These are phyloP conservation scores for Collariella sp. DNA, from an alignment of 495 filamentous ascomycete species.

Conservation along the genomic window DNA sequence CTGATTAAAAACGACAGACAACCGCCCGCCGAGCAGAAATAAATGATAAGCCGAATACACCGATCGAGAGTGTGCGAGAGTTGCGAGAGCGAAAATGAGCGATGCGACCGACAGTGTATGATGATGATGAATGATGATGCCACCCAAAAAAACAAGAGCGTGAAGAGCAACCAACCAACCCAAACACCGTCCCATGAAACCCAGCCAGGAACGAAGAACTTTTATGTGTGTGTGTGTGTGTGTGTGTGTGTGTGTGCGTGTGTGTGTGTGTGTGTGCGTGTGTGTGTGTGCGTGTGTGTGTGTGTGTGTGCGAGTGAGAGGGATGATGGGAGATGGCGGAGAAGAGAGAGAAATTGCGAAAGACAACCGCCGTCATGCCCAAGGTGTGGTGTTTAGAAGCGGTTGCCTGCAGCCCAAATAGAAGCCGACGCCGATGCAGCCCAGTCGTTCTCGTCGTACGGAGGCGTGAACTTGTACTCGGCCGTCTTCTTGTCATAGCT, in stretches of 20 bases:
- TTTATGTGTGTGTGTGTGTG: not conserved
- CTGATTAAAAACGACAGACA: too few relatives aligned
- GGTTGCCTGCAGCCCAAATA: conserved; percentile 60
- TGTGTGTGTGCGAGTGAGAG: not conserved
- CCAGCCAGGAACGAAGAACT: conserved; percentile 11
- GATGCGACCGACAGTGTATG: conserved; percentile 14
- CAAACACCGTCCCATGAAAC: conserved; percentile 17
- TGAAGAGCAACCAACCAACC: not conserved
- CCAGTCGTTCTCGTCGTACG: conserved; percentile 83
- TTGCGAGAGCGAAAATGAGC: conserved; percentile 1
- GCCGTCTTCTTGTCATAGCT: conserved; percentile 45
- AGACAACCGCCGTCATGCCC: not conserved
- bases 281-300: not conserved
- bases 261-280: not conserved
- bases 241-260: conserved; percentile 1
- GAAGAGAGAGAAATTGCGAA: conserved; percentile 5
- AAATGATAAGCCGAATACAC: not conserved
- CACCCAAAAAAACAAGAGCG: conserved; percentile 5
- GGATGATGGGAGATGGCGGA: conserved; percentile 2
- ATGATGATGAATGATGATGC: conserved; percentile 9
- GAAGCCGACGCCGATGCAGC: conserved; percentile 68
- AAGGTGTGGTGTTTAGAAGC: conserved; percentile 33
- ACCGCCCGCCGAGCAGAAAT: not conserved
- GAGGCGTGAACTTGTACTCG: conserved; percentile 82
- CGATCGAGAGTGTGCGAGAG: not conserved